Evolutionary conservation across 2,329 filamentous ascomycete genomes (phyloP).

Genomic region (Aspergillus sp.): DNA sequence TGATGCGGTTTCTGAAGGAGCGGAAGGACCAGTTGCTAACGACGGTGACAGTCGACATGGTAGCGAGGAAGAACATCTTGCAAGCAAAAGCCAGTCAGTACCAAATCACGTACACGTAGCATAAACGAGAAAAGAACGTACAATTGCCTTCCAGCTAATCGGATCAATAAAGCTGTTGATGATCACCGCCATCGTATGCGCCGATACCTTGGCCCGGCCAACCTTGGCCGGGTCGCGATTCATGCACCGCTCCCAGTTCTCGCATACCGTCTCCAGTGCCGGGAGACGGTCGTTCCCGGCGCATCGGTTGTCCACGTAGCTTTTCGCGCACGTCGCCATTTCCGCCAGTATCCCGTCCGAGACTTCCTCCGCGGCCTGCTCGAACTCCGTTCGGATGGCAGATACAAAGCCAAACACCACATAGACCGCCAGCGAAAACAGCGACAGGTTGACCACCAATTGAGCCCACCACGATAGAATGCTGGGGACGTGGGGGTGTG

Average conservation of each 20-base stretch:
- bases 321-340: slow-evolving; percentile 62
- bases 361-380: slow-evolving; percentile 60
- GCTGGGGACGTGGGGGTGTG: slow-evolving; percentile 56
- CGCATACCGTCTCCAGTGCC: slow-evolving; percentile 64
- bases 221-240: slow-evolving; percentile 69
- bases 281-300: slow-evolving; percentile 58
- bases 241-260: slow-evolving; percentile 82
- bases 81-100: slow-evolving; percentile 10
- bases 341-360: slow-evolving; percentile 62
- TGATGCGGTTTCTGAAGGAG: slow-evolving; percentile 38
- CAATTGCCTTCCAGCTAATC: slow-evolving; percentile 76
- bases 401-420: slow-evolving; percentile 61
- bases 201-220: slow-evolving; percentile 70
- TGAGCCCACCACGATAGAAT: slow-evolving; percentile 61
- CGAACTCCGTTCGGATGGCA: slow-evolving; percentile 66
- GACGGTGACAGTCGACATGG: slow-evolving; percentile 43
- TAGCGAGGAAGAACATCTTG: slow-evolving; percentile 32
- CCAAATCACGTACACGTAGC: not conserved
- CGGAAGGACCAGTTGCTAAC: slow-evolving; percentile 54
- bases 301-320: slow-evolving; percentile 72
- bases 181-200: slow-evolving; percentile 82
- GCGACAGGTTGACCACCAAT: slow-evolving; percentile 45
- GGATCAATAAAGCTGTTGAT: slow-evolving; percentile 89
- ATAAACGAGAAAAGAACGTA: slow-evolving; percentile 27
- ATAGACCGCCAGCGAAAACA: slow-evolving; percentile 48